Base-by-base conservation (phyloP, 2,329 filamentous ascomycete species). In the Chaetomiaceae sp. region DNA sequence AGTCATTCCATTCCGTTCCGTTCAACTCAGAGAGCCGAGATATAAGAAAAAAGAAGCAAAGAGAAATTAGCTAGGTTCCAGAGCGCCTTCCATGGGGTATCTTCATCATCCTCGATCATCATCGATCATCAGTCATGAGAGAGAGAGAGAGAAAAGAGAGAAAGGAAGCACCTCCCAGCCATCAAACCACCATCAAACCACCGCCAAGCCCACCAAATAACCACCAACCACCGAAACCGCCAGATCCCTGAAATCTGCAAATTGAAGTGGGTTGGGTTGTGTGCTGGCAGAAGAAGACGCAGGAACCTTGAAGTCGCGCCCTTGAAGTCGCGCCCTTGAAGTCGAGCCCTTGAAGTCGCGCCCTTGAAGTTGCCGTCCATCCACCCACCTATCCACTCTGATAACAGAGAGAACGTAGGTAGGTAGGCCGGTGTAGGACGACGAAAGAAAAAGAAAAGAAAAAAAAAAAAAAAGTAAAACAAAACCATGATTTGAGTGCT, bases 221-320 rank as follows among this genome's bases (percentile, higher is more conserved):
- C 30, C 1, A 33, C 30, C 30, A 33, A 33, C n/a, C n/a, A 33
- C 9, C n/a, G 21, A 45, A 30, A 23, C 40, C 10, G 16, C 16
- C 39, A 43, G 39, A 39, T 33, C 19, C 17, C 34, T 21, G 43
- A 49, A 46, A 48, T 21, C 40, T 17, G 12, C n/a, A n/a, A n/a
- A n/a, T n/a, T n/a, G 3, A 33, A n/a, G 41, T 21, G 30, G 13
- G n/a, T n/a, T n/a, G n/a, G n/a, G n/a, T n/a, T n/a, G n/a, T n/a
- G n/a, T n/a, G n/a, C n/a, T n/a, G n/a, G n/a, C n/a, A n/a, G n/a
- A n/a, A n/a, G n/a, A n/a, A n/a, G n/a, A n/a, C n/a, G n/a, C n/a
- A n/a, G n/a, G n/a, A n/a, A n/a, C n/a, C n/a, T n/a, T n/a, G n/a
- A n/a, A n/a, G n/a, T n/a, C n/a, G n/a, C n/a, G n/a, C n/a, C n/a